Base-by-base conservation (phyloP, 2,329 filamentous ascomycete genomes). In the Ascochyta pisi region DNA sequence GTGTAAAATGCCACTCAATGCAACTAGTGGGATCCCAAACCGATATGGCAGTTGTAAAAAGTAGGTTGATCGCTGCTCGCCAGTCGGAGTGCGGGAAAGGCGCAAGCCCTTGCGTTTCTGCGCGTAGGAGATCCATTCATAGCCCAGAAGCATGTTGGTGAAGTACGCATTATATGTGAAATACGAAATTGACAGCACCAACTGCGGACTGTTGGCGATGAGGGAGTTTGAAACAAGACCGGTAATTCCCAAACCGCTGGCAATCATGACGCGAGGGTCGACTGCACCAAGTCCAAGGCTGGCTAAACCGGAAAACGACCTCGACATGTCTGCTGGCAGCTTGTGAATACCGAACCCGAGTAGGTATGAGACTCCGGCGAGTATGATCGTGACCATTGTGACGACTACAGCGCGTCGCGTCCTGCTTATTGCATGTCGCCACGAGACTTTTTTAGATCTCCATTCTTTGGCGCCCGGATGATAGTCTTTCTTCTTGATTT, bases 191-290 rank as follows among this genome's bases (percentile, higher is more conserved):
- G 78, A 81, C 1, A 82, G 54, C n/a, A 83, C 56, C 0, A 80
- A 54, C 59, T 84, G 82, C 3, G 81, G 79, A 1, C 71, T 46
- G 60, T 84, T 84, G 39, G 77, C 78, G 0, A 82, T 23, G 6
- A 83, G 59, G 0, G 73, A 65, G 22, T 52, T 53, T 15, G 22
- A 22, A 31, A 57, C 7, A 1, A 60, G 34, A 3, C 43, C 54
- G 10, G 26, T 16, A 4, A 23, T 19, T 16, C 49, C 54, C 15
- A 57, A 19, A 12, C 19, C 16, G 42, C 49, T 46, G 13, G 29
- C 37, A 45, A 57, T 57, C n/a, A 60, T 34, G 8, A 34, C 31
- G 12, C 42, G 40, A 3, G 57, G 31, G 39, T 53, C 43, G 3
- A 47, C 19, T 10, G 47, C 37, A 2, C 53, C 47, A 13, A 56